phyloP scores from a whole-genome alignment of 495 filamentous ascomycete species.

The Talaromyces ruber region DNA sequence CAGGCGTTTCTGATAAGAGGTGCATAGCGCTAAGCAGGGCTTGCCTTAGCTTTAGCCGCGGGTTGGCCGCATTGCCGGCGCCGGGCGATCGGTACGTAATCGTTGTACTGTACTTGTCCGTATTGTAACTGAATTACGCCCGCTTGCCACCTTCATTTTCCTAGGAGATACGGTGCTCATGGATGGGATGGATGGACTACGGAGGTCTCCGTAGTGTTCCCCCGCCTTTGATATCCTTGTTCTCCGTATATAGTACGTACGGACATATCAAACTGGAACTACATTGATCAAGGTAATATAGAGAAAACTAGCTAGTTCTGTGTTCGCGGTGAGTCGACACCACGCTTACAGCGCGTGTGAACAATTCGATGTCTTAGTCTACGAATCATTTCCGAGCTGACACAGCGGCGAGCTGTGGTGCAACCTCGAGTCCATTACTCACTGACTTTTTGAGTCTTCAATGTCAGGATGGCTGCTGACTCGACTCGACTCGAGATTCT shows the following conservation, averaged over 20 bases:
- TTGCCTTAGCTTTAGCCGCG: neutral
- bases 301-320: neutral
- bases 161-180: neutral
- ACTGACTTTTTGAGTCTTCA: neutral
- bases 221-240: neutral
- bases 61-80: neutral
- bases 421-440: neutral
- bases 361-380: neutral
- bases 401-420: neutral
- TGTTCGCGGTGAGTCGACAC: neutral
- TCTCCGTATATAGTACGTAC: neutral
- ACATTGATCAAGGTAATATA: neutral
- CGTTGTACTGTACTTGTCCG: neutral
- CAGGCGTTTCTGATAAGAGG: neutral
- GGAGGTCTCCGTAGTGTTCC: neutral
- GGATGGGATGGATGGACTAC: neutral
- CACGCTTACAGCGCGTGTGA: neutral
- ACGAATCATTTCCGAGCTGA: neutral
- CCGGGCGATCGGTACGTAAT: constrained; percentile 2
- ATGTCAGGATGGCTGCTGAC: neutral
- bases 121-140: neutral
- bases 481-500: neutral
- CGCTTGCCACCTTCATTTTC: neutral
- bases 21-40: neutral
- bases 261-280: neutral